Conservation (phyloP, 2,329 filamentous ascomycete genomes). For the Sclerotinia trifoliorum region DNA sequence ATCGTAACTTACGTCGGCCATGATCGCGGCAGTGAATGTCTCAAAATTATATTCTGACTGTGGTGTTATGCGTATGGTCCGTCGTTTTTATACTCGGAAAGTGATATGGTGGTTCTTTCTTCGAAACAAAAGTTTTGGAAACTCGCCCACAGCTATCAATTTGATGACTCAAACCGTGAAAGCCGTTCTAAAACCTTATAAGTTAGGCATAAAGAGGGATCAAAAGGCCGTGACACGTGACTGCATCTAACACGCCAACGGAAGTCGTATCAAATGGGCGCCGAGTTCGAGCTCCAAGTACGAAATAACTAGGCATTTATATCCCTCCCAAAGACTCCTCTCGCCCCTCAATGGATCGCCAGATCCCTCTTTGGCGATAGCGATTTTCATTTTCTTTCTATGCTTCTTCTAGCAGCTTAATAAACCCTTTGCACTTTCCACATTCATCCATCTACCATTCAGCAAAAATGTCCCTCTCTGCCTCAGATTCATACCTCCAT, state of each 20-base stretch:
- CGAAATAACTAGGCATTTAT: neutral
- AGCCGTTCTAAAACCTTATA: neutral
- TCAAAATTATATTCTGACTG: neutral
- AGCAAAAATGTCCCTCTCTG: conserved; percentile 26
- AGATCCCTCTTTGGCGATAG: conserved; percentile 14
- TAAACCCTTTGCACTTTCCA: neutral
- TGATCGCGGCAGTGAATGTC: conserved; percentile 16
- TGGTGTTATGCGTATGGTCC: neutral
- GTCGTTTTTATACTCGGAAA: neutral
- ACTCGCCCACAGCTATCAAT: neutral
- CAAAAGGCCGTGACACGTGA: neutral
- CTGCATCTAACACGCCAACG: neutral
- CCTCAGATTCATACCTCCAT: conserved; percentile 32
- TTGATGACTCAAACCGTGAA: conserved; percentile 9
- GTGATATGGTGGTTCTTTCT: conserved; percentile 8
- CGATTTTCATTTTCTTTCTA: neutral
- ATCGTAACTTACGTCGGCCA: conserved; percentile 21
- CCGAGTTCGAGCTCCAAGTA: conserved; percentile 2
- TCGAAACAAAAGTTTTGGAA: neutral
- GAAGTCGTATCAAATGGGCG: neutral
- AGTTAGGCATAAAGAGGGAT: neutral
- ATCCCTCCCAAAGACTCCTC: neutral
- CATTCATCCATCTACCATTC: neutral
- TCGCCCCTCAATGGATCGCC: conserved; percentile 19
- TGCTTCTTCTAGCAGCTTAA: neutral